Base-by-base conservation (phyloP, 2,329 filamentous ascomycete species). In the Ophiostoma novo-ulmi region DNA sequence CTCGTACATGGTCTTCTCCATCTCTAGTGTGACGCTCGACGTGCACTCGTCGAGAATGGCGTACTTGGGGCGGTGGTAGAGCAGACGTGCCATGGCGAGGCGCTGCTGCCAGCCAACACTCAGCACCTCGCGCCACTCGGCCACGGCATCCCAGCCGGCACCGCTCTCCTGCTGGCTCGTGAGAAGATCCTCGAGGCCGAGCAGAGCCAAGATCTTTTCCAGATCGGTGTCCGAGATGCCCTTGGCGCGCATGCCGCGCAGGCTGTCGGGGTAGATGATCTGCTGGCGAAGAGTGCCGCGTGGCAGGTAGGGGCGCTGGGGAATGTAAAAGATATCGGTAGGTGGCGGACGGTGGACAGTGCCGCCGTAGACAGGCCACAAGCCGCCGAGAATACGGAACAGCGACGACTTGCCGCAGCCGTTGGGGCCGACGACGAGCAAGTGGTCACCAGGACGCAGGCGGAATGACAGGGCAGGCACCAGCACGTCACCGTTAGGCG, bases 11-110 rank as follows among this genome's bases (percentile, higher is more conserved):
- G 93, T 86, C 78, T 93, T 91, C 78, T 99, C 95, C 72, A 94
- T 93, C 75, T 98, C 94, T 38, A 97, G 85, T 20, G 96, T 97
- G n/a, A 99, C 93, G 69, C 89, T 93, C 71, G 90, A 94, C 7
- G 95, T 99, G 80, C 95, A 99, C 81, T 99, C 95, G 78, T 99
- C 95, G 52, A 99, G 84, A 75, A 99, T 99, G 13, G 95, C 95
- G 79, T 97, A 98, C 75, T 91, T 90, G 0, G 94, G 94, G 11
- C 88, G 85, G 80, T 98, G 94, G 80, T 98, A 98, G 80, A 97
- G 97, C 22, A 97, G 85, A 0, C 95, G 86, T 0, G 95, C 95
- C 92, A 98, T 98, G 72, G 95, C 95, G 31, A 99, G 92, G 69
- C 95, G 91, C 82, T 99, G 95, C 81, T 99, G 95, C 26, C 97